Evolutionary conservation across 331 rosid species (phyloP), one percentile per base, ranked within the genome.

Genomic region (Ulmus americana): DNA sequence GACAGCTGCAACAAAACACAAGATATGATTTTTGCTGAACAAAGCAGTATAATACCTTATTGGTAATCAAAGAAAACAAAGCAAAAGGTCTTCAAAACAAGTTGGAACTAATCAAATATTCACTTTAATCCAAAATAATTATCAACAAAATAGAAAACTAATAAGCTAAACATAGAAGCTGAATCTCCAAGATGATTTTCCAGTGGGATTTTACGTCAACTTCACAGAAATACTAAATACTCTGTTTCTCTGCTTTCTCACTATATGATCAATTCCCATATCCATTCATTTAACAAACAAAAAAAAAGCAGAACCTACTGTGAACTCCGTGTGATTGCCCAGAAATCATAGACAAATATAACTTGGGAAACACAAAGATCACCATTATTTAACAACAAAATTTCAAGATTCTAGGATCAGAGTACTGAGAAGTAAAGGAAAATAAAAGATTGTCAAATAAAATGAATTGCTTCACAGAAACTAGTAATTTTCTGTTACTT

Each of bases 1-100:
- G 95, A 82, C 69, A 94, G 74, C 98, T 92, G 72, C 79, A 79
- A 69, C 59, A 68, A 53, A 50, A 58, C 71, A 35, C 16, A 59
- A 66, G 47, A 69, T 39, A 8, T 16, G 39, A 49, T 41, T 10
- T 18, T 9, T n/a, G 18, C 59, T 55, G 48, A 12, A 46, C 59
- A 13, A 6, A 55, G 53, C 35, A 68, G 14, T n/a, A 55, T 15
- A 10, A 41, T 49, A 45, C 64, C 15, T 44, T 66, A 60, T 5
- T 45, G 65, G 67, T 14, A 8, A 44, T 8, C 55, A 39, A 45
- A 55, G 38, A 20, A 43, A 14, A 59, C 8, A 59, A 14, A 59
- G 12, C 28, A 20, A 9, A 18, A 55, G 22, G 6, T 18, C 59
- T 18, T 18, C 59, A 1, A 39, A 38, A 10, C 9, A 3, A 10